Conservation (phyloP, 805 yeast genomes). For the Candida jianshihensis region DNA sequence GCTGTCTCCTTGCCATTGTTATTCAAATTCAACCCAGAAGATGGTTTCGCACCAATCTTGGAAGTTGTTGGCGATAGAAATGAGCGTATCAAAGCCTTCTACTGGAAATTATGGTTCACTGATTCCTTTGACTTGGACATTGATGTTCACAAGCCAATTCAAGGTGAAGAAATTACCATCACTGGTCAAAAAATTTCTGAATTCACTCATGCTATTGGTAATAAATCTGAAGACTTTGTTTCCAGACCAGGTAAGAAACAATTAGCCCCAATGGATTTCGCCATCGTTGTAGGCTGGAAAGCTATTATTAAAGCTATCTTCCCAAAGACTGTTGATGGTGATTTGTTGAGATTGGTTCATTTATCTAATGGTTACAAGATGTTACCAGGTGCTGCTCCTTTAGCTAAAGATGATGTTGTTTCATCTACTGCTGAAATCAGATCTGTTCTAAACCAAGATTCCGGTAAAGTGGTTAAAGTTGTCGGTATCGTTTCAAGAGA, state of each 20-base stretch:
- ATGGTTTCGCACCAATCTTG: constrained; percentile 93
- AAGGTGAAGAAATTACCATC: constrained; percentile 62
- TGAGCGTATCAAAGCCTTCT: constrained; percentile 86
- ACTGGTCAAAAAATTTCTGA: constrained; percentile 76
- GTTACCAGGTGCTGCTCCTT: constrained; percentile 86
- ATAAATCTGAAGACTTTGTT: constrained; percentile 93
- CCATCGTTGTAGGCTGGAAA: constrained; percentile 97
- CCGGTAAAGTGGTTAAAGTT: constrained; percentile 95
- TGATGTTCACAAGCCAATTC: constrained; percentile 63
- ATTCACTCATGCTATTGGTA: constrained; percentile 95
- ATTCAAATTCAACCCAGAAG: constrained; percentile 72
- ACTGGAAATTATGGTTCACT: constrained; percentile 94
- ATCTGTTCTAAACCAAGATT: constrained; percentile 83
- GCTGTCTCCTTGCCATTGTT: constrained; percentile 73
- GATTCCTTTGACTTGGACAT: constrained; percentile 59
- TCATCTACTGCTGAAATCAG: constrained; percentile 76
- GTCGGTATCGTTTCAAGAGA: constrained; percentile 80
- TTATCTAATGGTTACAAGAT: constrained; percentile 90
- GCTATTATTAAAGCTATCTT: constrained; percentile 97
- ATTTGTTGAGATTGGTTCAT: constrained; percentile 87
- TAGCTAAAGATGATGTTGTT: constrained; percentile 82
- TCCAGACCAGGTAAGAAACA: constrained; percentile 77
- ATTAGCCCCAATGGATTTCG: constrained; percentile 98
- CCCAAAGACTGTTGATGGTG: constrained; percentile 96
- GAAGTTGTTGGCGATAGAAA: constrained; percentile 90